These are phyloP conservation scores for Xylaria sp. DNA, from an alignment of 2,329 filamentous ascomycete species.

Conservation along the genomic window DNA sequence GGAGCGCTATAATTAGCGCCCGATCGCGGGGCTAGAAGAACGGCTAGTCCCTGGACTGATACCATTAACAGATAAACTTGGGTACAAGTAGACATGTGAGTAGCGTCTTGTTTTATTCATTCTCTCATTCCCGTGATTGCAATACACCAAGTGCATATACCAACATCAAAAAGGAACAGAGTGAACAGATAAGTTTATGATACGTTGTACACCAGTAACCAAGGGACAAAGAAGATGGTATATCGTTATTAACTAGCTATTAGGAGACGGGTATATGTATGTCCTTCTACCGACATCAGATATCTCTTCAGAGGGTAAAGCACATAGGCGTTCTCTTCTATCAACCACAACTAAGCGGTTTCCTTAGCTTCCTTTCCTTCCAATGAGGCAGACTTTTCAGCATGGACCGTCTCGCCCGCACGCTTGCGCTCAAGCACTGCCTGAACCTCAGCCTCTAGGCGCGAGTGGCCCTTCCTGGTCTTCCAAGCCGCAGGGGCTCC, in stretches of 20 bases:
- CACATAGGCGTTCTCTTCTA: too few relatives aligned
- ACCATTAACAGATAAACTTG: background rate
- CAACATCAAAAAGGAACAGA: background rate
- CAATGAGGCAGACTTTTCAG: constrained; percentile 35
- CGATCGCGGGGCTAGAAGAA: background rate
- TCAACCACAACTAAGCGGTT: background rate
- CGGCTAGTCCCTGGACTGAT: background rate
- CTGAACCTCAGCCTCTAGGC: constrained; percentile 46
- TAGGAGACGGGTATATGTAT: too few relatives aligned
- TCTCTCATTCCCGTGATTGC: too few relatives aligned
- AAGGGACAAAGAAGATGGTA: too few relatives aligned
- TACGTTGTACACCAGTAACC: too few relatives aligned
- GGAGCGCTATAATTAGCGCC: constrained; percentile 5
- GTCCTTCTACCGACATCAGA: background rate
- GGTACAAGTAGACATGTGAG: too few relatives aligned
- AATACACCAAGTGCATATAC: too few relatives aligned
- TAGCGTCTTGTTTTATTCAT: too few relatives aligned
- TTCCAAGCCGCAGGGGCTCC: constrained; percentile 54
- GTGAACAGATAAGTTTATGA: too few relatives aligned
- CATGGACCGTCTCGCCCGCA: constrained; percentile 35
- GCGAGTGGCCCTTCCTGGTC: constrained; percentile 47
- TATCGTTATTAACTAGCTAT: too few relatives aligned
- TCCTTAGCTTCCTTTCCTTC: constrained; percentile 11
- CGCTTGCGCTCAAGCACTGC: constrained; percentile 42
- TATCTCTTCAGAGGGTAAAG: background rate